These are phyloP conservation scores for Globomyces pollinis-pini DNA, from an alignment of 192 early-diverging fungal species.

Conservation along the genomic window DNA sequence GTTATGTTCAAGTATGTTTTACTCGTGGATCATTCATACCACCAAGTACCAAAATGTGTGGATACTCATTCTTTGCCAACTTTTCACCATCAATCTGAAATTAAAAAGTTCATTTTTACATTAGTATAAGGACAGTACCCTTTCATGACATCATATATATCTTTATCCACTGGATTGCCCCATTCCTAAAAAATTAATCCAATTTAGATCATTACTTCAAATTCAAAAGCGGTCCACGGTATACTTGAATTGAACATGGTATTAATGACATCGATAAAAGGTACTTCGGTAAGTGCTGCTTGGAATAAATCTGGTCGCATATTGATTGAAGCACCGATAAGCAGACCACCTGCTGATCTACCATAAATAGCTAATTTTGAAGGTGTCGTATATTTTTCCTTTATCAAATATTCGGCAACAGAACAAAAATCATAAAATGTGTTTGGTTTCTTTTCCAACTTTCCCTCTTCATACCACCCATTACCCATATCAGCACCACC, in stretches of 20 bases:
- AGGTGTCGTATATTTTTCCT: constrained; percentile 46
- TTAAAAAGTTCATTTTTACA: too few species aligned
- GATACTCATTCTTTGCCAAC: constrained; percentile 27
- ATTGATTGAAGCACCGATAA: constrained; percentile 63
- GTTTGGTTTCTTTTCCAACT: constrained; percentile 61
- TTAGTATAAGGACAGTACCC: constrained; percentile 20
- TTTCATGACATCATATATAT: constrained; percentile 22
- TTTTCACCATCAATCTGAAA: constrained; percentile 12
- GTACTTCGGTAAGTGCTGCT: constrained; percentile 67
- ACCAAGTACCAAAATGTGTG: constrained; percentile 65
- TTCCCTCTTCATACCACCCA: constrained; percentile 71
- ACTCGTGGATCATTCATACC: constrained; percentile 76
- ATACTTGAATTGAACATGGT: constrained; percentile 49
- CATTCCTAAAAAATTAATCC: constrained; percentile 9
- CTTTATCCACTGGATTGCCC: constrained; percentile 13
- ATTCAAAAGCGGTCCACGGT: constrained; percentile 14
- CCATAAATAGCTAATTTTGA: constrained; percentile 58
- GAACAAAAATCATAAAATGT: constrained; percentile 65
- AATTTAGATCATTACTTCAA: neutral
- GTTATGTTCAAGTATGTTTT: too few species aligned
- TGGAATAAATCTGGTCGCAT: constrained; percentile 62
- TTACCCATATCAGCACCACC: constrained; percentile 73
- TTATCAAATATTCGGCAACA: constrained; percentile 56
- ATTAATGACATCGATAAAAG: constrained; percentile 82
- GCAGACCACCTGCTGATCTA: constrained; percentile 69